phyloP scores from a whole-genome alignment of 2,329 filamentous ascomycete genomes.

The Nothophoma quercina region DNA sequence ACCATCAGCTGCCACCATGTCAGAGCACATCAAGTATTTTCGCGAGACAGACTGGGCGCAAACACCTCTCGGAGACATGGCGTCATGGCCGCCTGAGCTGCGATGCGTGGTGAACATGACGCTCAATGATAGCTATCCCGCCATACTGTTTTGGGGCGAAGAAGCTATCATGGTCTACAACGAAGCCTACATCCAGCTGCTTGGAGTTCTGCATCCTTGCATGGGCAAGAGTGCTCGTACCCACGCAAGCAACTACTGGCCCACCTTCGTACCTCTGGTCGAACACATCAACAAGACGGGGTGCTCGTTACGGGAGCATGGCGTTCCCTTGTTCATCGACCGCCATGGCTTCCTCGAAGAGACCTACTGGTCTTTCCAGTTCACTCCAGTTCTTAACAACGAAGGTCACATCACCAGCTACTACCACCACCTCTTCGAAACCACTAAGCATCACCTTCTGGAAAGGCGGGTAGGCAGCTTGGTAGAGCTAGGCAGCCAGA shows the following conservation, averaged over 20 bases:
- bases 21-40: slow-evolving; percentile 74
- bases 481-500: slow-evolving; percentile 75
- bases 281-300: slow-evolving; percentile 33
- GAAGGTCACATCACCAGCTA: slow-evolving; percentile 74
- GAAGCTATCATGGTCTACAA: slow-evolving; percentile 51
- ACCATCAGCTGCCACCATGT: slow-evolving; percentile 51
- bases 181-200: slow-evolving; percentile 41
- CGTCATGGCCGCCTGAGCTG: slow-evolving; percentile 72
- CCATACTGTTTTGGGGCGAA: slow-evolving; percentile 65
- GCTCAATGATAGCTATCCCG: slow-evolving; percentile 63
- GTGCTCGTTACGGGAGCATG: slow-evolving; percentile 56
- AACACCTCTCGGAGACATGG: slow-evolving; percentile 76
- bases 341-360: slow-evolving; percentile 75
- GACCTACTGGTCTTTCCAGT: slow-evolving; percentile 79
- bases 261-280: slow-evolving; percentile 30
- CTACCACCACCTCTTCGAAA: slow-evolving; percentile 80
- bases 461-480: slow-evolving; percentile 49
- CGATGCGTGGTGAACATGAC: slow-evolving; percentile 78
- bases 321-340: slow-evolving; percentile 74
- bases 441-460: slow-evolving; percentile 62
- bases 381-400: slow-evolving; percentile 74
- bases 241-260: slow-evolving; percentile 70
- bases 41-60: slow-evolving; percentile 74
- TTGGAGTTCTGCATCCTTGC: slow-evolving; percentile 59
- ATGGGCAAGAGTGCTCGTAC: slow-evolving; percentile 66